Conservation (phyloP, 495 filamentous ascomycete species). For the Entonaema liquescens region DNA sequence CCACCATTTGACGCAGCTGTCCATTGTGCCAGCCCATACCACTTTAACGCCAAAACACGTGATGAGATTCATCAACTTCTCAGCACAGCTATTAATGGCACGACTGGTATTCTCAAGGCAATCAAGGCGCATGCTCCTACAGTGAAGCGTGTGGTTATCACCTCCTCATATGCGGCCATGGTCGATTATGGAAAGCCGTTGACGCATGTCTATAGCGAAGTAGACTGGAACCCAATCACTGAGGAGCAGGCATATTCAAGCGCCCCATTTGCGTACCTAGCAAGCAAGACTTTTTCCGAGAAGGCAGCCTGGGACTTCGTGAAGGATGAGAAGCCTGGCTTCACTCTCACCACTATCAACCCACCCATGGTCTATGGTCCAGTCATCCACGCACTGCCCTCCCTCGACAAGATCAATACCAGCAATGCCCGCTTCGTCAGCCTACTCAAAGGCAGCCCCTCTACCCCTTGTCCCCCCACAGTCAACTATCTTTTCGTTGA, state of each 20-base stretch:
- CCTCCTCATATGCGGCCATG: background rate
- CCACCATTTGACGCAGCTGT: background rate
- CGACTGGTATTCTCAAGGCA: background rate
- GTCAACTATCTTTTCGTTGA: background rate
- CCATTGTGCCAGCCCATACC: background rate
- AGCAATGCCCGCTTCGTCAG: background rate
- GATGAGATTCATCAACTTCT: background rate
- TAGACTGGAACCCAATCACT: background rate
- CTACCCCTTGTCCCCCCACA: background rate
- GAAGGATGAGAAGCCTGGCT: background rate
- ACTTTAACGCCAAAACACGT: conserved; percentile 2
- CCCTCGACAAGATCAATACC: background rate
- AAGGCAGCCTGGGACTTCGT: background rate
- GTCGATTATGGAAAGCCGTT: background rate
- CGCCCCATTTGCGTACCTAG: background rate
- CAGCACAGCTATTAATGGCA: background rate
- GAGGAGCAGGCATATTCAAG: background rate
- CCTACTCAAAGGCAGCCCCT: background rate
- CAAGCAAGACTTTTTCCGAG: background rate
- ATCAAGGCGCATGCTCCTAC: background rate
- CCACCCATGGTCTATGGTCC: background rate
- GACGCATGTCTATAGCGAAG: background rate
- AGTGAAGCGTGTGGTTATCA: background rate
- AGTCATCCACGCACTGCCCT: background rate
- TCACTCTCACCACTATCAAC: background rate